Conservation (phyloP, 208 protist species). For the Dictyostelium gargantuum region DNA sequence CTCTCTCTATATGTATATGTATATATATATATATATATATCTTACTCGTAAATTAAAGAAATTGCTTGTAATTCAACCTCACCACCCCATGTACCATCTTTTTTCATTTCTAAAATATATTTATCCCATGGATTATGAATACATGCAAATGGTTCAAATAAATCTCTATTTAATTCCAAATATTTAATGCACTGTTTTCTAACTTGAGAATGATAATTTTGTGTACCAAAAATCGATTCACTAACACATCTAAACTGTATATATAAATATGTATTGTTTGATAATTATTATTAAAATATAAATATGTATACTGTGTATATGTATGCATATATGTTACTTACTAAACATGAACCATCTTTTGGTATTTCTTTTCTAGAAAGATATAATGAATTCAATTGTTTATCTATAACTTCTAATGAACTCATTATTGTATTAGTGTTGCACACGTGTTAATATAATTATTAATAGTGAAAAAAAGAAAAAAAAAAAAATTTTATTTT, state of each 20-base stretch:
- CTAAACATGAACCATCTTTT: conserved; percentile 49
- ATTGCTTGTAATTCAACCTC: conserved; percentile 52
- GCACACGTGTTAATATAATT: too few species aligned
- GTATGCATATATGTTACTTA: not conserved
- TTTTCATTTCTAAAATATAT: conserved; percentile 6
- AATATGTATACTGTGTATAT: not conserved
- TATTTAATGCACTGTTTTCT: conserved; percentile 24
- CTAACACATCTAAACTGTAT: conserved; percentile 52
- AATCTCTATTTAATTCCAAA: conserved; percentile 1
- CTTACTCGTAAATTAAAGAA: conserved; percentile 30
- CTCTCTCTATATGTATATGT: too few species aligned
- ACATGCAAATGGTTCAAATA: conserved; percentile 53
- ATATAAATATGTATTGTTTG: not conserved
- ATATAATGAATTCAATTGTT: not conserved
- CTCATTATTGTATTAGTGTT: not conserved
- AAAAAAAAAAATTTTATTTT: too few species aligned
- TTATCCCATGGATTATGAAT: conserved; percentile 34
- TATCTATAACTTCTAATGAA: not conserved
- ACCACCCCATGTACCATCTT: conserved; percentile 51
- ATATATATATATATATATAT: not conserved
- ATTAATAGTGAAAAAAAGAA: not conserved
- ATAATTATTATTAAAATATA: too few species aligned
- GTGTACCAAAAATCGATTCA: conserved; percentile 37
- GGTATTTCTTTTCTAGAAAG: conserved; percentile 34
- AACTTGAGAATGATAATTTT: not conserved